These are phyloP conservation scores for Microcyclospora tardicrescens DNA, from an alignment of 2,329 filamentous ascomycete species.

Conservation along the genomic window DNA sequence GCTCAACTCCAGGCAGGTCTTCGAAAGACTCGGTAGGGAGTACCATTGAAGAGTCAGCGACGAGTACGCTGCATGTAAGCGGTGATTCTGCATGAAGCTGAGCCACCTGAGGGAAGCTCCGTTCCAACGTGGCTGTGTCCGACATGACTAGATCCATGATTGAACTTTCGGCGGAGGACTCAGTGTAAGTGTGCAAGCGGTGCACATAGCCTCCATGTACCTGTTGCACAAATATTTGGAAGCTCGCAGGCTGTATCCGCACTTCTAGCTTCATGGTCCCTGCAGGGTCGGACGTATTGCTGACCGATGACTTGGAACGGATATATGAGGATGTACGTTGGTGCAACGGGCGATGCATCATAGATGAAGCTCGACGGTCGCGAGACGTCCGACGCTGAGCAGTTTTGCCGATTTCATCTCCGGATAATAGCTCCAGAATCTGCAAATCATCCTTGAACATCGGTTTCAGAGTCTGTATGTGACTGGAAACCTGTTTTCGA, in stretches of 20 bases:
- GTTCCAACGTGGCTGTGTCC: constrained; percentile 21
- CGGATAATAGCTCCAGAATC: constrained; percentile 32
- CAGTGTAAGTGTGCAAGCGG: constrained; percentile 28
- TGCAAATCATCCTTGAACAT: constrained; percentile 40
- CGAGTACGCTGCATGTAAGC: constrained; percentile 24
- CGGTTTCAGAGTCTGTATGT: constrained; percentile 49
- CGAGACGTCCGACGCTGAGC: background rate
- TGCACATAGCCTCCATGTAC: constrained; percentile 15
- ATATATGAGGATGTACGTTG: background rate
- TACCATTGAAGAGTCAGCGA: constrained; percentile 30
- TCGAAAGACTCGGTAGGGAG: constrained; percentile 27
- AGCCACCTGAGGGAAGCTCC: constrained; percentile 19
- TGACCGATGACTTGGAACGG: background rate
- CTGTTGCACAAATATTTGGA: constrained; percentile 30
- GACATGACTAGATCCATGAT: constrained; percentile 21
- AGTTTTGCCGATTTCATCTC: constrained; percentile 18
- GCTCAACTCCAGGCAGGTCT: constrained; percentile 20
- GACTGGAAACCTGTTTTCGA: constrained; percentile 51
- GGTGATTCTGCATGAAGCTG: constrained; percentile 12
- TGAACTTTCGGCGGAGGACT: constrained; percentile 17
- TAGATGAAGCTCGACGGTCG: background rate
- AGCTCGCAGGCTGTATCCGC: constrained; percentile 21
- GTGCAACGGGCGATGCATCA: background rate
- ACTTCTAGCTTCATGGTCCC: constrained; percentile 10
- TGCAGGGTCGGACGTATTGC: background rate